A percentile compares a stretch with the other conserved stretches of the same genome.
phyloP scores from a whole-genome alignment of 768 basidiomycete species.

The Rhodotorula sphaerocarpa region DNA sequence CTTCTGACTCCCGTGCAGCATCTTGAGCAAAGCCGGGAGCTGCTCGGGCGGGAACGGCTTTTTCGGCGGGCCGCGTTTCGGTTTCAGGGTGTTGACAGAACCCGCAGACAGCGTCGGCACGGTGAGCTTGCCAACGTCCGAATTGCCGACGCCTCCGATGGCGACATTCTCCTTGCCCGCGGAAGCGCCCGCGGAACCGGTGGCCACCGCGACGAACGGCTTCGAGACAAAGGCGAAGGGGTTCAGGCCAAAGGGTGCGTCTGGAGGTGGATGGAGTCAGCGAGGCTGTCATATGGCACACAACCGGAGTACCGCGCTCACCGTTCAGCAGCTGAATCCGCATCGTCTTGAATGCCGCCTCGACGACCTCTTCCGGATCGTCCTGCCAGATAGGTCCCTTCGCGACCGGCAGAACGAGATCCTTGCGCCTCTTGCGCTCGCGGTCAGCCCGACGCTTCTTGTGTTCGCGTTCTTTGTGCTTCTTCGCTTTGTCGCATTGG shows the following conservation, averaged over 20 bases:
- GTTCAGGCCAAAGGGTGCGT: constrained; percentile 30
- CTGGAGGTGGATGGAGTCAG: neutral
- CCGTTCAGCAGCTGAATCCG: constrained; percentile 34
- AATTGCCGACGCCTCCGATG: neutral
- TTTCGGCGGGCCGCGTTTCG: neutral
- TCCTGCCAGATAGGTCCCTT: constrained; percentile 31
- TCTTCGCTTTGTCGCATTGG: constrained; percentile 17
- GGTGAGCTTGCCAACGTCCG: neutral
- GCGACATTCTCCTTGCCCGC: constrained; percentile 25
- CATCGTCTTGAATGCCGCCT: constrained; percentile 17
- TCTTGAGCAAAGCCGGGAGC: neutral
- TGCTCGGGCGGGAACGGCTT: constrained; percentile 15
- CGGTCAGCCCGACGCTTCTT: constrained; percentile 13
- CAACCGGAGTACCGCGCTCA: constrained; percentile 4
- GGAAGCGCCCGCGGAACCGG: neutral
- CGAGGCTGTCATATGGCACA: too few relatives aligned
- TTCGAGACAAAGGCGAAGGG: constrained; percentile 32
- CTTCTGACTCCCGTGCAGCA: constrained; percentile 7
- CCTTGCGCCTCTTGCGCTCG: neutral
- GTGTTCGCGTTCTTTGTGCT: constrained; percentile 6
- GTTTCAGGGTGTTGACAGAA: constrained; percentile 8
- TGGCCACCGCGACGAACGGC: neutral
- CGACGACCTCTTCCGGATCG: neutral
- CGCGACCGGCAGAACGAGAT: constrained; percentile 8
- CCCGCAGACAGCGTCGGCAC: neutral